These are phyloP conservation scores for Trichoderma brevicompactum DNA, from an alignment of 2,329 filamentous ascomycete genomes.

Conservation along the genomic window DNA sequence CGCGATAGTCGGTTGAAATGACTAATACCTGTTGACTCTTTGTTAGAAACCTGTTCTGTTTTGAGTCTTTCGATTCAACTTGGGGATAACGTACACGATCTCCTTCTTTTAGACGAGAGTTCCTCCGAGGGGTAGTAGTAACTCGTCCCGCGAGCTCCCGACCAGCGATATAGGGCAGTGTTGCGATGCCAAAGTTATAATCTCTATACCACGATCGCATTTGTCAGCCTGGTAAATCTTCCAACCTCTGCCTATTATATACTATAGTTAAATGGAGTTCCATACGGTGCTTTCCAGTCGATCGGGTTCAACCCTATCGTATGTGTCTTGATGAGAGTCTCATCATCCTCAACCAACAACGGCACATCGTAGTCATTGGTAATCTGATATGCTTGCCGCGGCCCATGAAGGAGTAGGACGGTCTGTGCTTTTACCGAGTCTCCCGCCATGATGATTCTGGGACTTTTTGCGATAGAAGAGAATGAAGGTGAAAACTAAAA, in stretches of 20 bases:
- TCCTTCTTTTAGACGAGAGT: conserved; percentile 57
- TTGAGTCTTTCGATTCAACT: neutral
- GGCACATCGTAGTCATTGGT: conserved; percentile 14
- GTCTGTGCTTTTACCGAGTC: conserved; percentile 21
- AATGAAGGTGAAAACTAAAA: neutral
- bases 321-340: conserved; percentile 66
- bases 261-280: conserved; percentile 28
- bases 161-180: conserved; percentile 70
- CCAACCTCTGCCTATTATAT: neutral
- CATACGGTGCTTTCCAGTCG: conserved; percentile 74
- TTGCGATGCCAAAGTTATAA: conserved; percentile 71
- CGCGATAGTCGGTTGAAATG: conserved; percentile 76
- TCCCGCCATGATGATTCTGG: conserved; percentile 14
- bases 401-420: conserved; percentile 27
- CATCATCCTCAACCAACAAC: conserved; percentile 36
- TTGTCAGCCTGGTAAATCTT: neutral
- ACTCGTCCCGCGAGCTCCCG: conserved; percentile 71
- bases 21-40: conserved; percentile 52
- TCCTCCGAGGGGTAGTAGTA: conserved; percentile 46
- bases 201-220: conserved; percentile 51
- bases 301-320: conserved; percentile 76
- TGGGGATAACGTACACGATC: conserved; percentile 50
- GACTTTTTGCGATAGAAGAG: neutral
- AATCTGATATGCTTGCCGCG: conserved; percentile 26
- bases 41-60: too few relatives aligned